These are phyloP conservation scores for Aegilops sharonensis DNA, from an alignment of 176 grass and related monocot genomes.

Conservation along the genomic window DNA sequence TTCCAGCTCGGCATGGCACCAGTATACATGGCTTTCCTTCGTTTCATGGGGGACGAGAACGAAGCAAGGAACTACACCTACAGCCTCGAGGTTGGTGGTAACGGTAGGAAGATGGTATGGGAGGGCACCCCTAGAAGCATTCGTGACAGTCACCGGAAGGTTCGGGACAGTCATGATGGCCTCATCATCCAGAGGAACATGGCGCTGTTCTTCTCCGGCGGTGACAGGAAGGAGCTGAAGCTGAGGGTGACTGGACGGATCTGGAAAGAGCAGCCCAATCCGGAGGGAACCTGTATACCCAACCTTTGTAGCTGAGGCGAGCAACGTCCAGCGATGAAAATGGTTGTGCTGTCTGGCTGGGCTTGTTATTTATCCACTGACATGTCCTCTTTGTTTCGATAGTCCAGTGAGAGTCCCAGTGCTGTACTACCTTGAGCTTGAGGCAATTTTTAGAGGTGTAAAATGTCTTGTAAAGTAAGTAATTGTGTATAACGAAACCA, in stretches of 20 bases:
- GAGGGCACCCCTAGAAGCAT: conserved; percentile 87
- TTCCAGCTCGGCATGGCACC: conserved; percentile 87
- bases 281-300: conserved; percentile 60
- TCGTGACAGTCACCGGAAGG: conserved; percentile 76
- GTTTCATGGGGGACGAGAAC: conserved; percentile 91
- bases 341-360: conserved; percentile 41
- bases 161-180: conserved; percentile 86
- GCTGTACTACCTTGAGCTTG: conserved; percentile 14
- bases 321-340: conserved; percentile 9
- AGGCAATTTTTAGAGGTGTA: conserved; percentile 34
- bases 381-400: conserved; percentile 33
- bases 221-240: conserved; percentile 76
- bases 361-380: conserved; percentile 41
- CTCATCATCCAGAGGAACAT: conserved; percentile 88
- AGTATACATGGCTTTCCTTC: conserved; percentile 90
- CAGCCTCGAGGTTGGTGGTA: conserved; percentile 74
- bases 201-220: conserved; percentile 78
- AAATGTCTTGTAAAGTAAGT: conserved; percentile 49
- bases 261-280: conserved; percentile 73
- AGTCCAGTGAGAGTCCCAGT: conserved; percentile 25
- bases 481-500: conserved; percentile 47
- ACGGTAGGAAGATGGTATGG: conserved; percentile 81
- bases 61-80: conserved; percentile 84
- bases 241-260: conserved; percentile 67
- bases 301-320: conserved; percentile 67